Conservation (phyloP, 2,329 filamentous ascomycete genomes). For the Emydomyces testavorans region DNA sequence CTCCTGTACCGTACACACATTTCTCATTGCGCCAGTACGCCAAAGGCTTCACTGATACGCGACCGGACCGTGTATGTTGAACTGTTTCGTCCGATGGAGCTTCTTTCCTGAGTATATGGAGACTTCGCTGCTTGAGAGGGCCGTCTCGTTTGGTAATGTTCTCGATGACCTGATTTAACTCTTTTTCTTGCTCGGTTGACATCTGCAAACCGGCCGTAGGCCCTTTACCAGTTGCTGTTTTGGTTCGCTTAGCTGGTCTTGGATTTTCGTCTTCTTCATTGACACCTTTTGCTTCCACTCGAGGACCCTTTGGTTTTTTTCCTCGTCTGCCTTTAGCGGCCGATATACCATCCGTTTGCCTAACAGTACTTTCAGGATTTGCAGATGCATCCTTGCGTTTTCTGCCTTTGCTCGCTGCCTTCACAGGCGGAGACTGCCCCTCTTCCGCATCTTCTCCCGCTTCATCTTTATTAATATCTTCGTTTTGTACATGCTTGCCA, state of each 20-base stretch:
- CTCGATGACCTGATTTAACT: constrained; percentile 34
- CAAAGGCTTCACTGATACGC: constrained; percentile 65
- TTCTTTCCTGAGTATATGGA: constrained; percentile 43
- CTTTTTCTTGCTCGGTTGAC: constrained; percentile 25
- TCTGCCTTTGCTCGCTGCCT: constrained; percentile 11
- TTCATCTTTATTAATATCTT: constrained; percentile 3
- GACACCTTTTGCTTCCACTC: constrained; percentile 9
- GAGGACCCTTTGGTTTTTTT: constrained; percentile 23
- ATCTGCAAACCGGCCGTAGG: constrained; percentile 22
- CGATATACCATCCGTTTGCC: not conserved
- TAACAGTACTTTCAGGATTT: not conserved
- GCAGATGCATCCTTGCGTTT: constrained; percentile 14
- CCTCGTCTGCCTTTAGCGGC: constrained; percentile 23
- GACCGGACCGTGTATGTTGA: constrained; percentile 62
- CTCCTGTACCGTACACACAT: constrained; percentile 55
- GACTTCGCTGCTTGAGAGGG: constrained; percentile 38
- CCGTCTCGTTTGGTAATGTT: constrained; percentile 34
- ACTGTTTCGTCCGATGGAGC: constrained; percentile 43
- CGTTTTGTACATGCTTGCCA: constrained; percentile 15
- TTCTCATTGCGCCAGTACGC: constrained; percentile 81
- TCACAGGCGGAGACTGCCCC: constrained; percentile 15
- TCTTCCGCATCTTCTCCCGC: constrained; percentile 12
- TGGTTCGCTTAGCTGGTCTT: constrained; percentile 26
- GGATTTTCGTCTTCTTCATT: constrained; percentile 19
- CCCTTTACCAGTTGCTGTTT: constrained; percentile 20